phyloP scores from a whole-genome alignment of 306 rosid species.

The Glycine tomentella region DNA sequence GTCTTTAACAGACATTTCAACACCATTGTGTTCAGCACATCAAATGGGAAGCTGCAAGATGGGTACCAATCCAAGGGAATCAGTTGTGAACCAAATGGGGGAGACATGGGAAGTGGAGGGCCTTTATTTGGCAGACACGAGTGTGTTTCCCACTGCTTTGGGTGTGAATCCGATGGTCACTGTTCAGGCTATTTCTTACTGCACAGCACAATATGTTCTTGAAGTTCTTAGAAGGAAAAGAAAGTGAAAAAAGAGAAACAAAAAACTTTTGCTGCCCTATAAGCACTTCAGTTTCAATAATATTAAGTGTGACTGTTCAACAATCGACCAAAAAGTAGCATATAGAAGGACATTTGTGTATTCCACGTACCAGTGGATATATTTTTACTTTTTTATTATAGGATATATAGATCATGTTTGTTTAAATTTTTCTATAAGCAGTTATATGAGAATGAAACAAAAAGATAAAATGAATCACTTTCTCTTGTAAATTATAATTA shows the following conservation, averaged over 20 bases:
- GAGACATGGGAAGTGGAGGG: slow-evolving; percentile 86
- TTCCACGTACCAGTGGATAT: not conserved
- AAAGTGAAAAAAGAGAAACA: not conserved
- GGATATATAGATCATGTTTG: too few relatives aligned
- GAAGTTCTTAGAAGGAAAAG: slow-evolving; percentile 65
- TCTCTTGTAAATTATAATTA: too few relatives aligned
- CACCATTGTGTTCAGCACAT: slow-evolving; percentile 77
- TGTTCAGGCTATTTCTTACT: slow-evolving; percentile 80
- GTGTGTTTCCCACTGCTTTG: slow-evolving; percentile 87
- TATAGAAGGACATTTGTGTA: not conserved
- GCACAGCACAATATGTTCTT: slow-evolving; percentile 77
- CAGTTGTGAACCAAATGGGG: slow-evolving; percentile 76
- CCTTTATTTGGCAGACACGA: slow-evolving; percentile 73
- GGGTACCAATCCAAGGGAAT: slow-evolving; percentile 62
- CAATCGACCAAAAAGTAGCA: not conserved
- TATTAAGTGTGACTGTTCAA: not conserved
- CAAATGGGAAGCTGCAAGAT: slow-evolving; percentile 92
- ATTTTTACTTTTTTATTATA: not conserved
- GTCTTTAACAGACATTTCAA: slow-evolving; percentile 51
- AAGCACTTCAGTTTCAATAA: not conserved
- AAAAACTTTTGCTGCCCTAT: not conserved
- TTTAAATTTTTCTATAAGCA: too few relatives aligned
- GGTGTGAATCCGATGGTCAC: slow-evolving; percentile 92
- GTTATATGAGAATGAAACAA: too few relatives aligned
- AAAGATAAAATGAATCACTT: too few relatives aligned